Evolutionary conservation across 2,329 filamentous ascomycete species (phyloP).

Genomic region (Beauveria medogensis): DNA sequence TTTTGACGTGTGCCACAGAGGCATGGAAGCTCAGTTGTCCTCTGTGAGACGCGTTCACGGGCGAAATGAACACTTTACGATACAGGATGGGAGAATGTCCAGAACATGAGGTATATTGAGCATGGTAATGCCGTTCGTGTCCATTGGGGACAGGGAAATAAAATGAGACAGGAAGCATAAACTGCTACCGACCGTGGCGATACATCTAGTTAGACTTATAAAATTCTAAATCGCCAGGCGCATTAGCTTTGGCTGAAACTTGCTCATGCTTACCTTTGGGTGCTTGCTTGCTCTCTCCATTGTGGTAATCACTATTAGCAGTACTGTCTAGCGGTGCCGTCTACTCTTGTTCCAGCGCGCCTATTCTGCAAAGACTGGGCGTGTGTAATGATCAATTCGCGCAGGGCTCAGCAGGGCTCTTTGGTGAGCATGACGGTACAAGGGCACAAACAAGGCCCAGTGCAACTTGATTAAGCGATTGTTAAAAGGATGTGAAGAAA

Average conservation of each 20-base stretch:
- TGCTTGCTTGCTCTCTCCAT: not conserved
- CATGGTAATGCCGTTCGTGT: constrained; percentile 7
- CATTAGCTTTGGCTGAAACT: not conserved
- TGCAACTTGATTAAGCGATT: no score
- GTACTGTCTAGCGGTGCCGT: no score
- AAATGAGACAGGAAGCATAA: constrained; percentile 9
- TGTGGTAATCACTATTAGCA: no score
- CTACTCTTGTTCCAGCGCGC: no score
- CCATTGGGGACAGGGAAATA: constrained; percentile 5
- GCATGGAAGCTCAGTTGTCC: not conserved
- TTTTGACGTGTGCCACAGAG: not conserved
- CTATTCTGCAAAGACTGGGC: no score
- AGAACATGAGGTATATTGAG: constrained; percentile 2
- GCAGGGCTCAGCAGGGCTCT: no score
- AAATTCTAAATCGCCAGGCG: constrained; percentile 3
- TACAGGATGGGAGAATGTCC: constrained; percentile 12
- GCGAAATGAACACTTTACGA: constrained; percentile 11
- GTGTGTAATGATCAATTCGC: no score
- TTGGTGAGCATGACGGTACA: no score
- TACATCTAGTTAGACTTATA: constrained; percentile 10
- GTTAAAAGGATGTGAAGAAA: no score
- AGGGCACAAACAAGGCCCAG: no score
- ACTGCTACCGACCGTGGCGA: constrained; percentile 3
- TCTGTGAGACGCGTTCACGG: not conserved
- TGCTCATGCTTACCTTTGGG: not conserved